Evolutionary conservation across 2,329 filamentous ascomycete species (phyloP).

Genomic region (Ophiostoma sp.): DNA sequence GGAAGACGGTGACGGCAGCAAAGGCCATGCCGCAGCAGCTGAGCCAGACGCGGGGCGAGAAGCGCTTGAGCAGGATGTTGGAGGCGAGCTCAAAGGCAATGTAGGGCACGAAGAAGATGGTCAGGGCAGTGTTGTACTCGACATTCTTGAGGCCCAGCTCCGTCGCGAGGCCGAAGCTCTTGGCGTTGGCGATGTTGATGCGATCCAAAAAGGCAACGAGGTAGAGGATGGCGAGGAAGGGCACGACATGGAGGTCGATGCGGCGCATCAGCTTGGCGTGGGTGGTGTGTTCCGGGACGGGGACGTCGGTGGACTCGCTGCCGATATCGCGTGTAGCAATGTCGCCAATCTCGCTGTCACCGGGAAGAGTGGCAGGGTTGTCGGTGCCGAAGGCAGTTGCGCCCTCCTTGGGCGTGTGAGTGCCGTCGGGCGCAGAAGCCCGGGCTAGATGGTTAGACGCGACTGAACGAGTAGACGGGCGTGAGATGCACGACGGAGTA

Average conservation of each 20-base stretch:
- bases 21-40: constrained; percentile 76
- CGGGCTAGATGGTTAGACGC: constrained; percentile 9
- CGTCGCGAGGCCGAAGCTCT: constrained; percentile 55
- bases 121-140: constrained; percentile 63
- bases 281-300: constrained; percentile 49
- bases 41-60: constrained; percentile 66
- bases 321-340: constrained; percentile 1
- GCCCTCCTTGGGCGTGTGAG: constrained; percentile 16
- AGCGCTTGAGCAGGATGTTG: constrained; percentile 64
- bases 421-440: constrained; percentile 17
- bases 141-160: constrained; percentile 57
- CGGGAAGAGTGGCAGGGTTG: constrained; percentile 13
- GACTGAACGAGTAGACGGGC: background rate
- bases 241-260: constrained; percentile 67
- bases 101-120: constrained; percentile 79
- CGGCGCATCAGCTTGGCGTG: constrained; percentile 62
- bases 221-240: constrained; percentile 68
- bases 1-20: constrained; percentile 30
- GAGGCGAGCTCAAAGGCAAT: constrained; percentile 66
- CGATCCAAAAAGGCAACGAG: constrained; percentile 65
- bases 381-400: constrained; percentile 5
- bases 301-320: constrained; percentile 27
- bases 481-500: background rate
- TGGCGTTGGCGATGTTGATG: constrained; percentile 76
- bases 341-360: constrained; percentile 13